Evolutionary conservation across 768 basidiomycete species (phyloP).

Genomic region (Tylopilus felleus): DNA sequence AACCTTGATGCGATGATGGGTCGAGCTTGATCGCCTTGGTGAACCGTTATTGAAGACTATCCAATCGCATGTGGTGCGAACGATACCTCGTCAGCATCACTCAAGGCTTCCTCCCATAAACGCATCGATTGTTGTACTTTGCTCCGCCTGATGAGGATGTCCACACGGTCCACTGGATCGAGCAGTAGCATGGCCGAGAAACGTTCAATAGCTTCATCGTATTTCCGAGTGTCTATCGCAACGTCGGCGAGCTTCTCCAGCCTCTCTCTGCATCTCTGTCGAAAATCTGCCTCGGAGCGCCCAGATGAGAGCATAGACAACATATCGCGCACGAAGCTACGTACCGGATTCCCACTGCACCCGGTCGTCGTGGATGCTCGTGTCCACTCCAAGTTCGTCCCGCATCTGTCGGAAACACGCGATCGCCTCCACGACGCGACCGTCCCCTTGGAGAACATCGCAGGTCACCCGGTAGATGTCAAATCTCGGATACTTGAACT

Average conservation of each 20-base stretch:
- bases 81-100: background rate
- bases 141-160: too few species aligned
- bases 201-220: too few species aligned
- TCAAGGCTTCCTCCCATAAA: too few species aligned
- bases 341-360: conserved; percentile 4
- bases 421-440: background rate
- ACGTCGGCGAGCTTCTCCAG: background rate
- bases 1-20: background rate
- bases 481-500: conserved; percentile 3
- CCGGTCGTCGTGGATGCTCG: background rate
- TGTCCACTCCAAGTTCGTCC: background rate
- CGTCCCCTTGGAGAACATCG: background rate
- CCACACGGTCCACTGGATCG: too few species aligned
- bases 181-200: too few species aligned
- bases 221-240: too few species aligned
- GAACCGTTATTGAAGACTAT: background rate
- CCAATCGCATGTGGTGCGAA: background rate
- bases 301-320: too few species aligned
- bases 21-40: background rate
- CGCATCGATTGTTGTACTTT: too few species aligned
- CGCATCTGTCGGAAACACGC: conserved; percentile 1
- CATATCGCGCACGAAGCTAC: background rate
- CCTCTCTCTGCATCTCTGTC: background rate
- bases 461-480: background rate
- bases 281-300: background rate